These are phyloP conservation scores for Ormosia semicastrata DNA, from an alignment of 306 rosid genomes.

Conservation along the genomic window DNA sequence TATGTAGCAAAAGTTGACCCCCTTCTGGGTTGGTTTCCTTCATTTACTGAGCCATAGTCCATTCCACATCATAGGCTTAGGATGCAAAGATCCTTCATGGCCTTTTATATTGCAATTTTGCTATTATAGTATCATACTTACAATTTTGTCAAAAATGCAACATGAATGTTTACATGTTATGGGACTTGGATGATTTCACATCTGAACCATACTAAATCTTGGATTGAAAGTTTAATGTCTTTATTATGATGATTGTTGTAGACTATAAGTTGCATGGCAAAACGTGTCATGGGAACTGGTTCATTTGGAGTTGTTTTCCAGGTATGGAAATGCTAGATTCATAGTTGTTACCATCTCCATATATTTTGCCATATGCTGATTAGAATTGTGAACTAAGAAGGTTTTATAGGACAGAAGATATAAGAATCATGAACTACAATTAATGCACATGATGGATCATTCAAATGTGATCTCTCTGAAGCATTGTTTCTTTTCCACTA, in stretches of 20 bases:
- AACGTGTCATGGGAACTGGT: constrained; percentile 77
- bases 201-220: not conserved
- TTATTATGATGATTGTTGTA: constrained; percentile 35
- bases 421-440: constrained; percentile 62
- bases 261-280: constrained; percentile 86
- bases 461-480: constrained; percentile 66
- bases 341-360: not conserved
- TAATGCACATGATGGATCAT: constrained; percentile 83
- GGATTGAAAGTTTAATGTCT: constrained; percentile 23
- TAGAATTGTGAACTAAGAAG: too few relatives aligned
- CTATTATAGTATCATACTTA: too few relatives aligned
- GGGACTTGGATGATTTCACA: not conserved
- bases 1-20: not conserved
- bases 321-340: constrained; percentile 37
- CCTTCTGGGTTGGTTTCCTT: constrained; percentile 2
- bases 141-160: not conserved
- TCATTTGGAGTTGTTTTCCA: constrained; percentile 84
- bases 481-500: constrained; percentile 78
- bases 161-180: not conserved
- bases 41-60: constrained; percentile 32
- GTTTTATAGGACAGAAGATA: constrained; percentile 30
- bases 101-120: too few relatives aligned
- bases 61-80: constrained; percentile 49
- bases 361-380: not conserved
- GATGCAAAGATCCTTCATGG: constrained; percentile 19